Evolutionary conservation across 495 filamentous ascomycete species (phyloP).

Genomic region (Hyaloscypha variabilis): DNA sequence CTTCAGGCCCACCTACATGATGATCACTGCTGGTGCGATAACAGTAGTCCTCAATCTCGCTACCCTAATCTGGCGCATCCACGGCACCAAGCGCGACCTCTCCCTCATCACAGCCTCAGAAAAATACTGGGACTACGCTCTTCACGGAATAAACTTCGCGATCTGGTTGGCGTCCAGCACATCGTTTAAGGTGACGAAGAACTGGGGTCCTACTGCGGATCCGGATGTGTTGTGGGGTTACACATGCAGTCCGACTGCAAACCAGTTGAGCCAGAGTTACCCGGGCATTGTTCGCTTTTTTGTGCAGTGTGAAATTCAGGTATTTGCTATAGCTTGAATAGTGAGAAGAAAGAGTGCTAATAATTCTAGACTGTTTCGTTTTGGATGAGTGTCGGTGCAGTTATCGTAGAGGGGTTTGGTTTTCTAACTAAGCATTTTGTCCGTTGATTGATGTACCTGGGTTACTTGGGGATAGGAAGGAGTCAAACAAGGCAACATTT

Average conservation of each 20-base stretch:
- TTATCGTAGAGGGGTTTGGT: conserved; percentile 2
- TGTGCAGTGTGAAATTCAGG: conserved; percentile 12
- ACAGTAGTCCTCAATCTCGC: conserved; percentile 7
- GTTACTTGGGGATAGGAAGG: too few species aligned
- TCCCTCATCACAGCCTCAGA: background rate
- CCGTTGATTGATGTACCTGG: too few species aligned
- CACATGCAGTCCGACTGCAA: conserved; percentile 4
- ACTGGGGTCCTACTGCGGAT: conserved; percentile 3
- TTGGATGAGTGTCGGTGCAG: conserved; percentile 6
- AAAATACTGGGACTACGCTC: conserved; percentile 10
- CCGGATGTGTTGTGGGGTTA: conserved; percentile 18
- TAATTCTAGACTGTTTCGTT: conserved; percentile 8
- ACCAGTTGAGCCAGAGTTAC: conserved; percentile 3
- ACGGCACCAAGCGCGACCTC: conserved; percentile 1
- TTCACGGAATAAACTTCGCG: conserved; percentile 2
- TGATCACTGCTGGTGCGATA: conserved; percentile 6
- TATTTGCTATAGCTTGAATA: background rate
- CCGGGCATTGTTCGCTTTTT: conserved; percentile 12
- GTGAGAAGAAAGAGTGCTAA: background rate
- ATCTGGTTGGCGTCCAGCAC: conserved; percentile 7
- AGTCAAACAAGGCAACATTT: too few species aligned
- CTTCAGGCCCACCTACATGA: conserved; percentile 14
- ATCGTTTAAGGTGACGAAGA: background rate
- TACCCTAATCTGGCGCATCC: background rate
- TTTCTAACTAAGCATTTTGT: conserved; percentile 6